Evolutionary conservation across 2,329 filamentous ascomycete genomes (phyloP).

Genomic region (Trichophyton rubrum): DNA sequence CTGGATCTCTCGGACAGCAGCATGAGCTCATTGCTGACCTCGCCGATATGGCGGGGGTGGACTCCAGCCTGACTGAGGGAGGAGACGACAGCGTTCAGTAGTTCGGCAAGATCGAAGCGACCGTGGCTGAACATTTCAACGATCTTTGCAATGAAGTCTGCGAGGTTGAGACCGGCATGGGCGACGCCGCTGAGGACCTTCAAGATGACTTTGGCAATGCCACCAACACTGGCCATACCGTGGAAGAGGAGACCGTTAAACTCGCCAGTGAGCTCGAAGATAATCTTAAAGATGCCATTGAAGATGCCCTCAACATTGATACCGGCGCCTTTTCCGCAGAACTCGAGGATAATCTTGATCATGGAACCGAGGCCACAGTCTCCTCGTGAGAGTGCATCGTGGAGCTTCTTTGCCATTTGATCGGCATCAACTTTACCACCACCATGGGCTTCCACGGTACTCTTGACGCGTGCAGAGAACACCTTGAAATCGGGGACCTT

Average conservation of each 20-base stretch:
- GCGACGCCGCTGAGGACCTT: neutral
- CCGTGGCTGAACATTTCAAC: neutral
- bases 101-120: neutral
- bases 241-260: neutral
- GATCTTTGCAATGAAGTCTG: neutral
- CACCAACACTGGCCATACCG: neutral
- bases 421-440: neutral
- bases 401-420: neutral
- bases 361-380: neutral
- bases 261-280: neutral
- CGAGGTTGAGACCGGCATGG: neutral
- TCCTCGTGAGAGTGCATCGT: neutral
- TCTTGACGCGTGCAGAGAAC: neutral
- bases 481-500: neutral
- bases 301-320: neutral
- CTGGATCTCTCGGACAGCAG: neutral
- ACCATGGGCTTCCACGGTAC: neutral
- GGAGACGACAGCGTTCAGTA: neutral
- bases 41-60: neutral
- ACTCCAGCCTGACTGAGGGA: neutral
- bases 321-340: neutral
- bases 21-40: neutral
- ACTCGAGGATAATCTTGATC: neutral
- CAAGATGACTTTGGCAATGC: neutral
- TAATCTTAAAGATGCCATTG: neutral